A percentile compares a stretch with the other conserved stretches of the same genome.
Conservation (phyloP, 768 basidiomycete genomes). For the Boletus rubropictus region DNA sequence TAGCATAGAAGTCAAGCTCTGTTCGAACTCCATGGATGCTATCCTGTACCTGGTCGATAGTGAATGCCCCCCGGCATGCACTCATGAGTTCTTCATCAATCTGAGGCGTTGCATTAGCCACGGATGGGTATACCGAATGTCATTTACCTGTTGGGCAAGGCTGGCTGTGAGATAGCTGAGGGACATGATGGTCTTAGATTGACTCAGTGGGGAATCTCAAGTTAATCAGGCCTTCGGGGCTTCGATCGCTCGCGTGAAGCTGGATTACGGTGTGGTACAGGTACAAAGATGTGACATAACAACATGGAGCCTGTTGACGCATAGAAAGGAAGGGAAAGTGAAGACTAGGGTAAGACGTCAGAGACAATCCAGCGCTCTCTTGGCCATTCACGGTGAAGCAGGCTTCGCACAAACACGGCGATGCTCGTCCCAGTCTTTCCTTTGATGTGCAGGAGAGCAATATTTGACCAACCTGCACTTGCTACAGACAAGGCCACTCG, state of each 20-base stretch:
- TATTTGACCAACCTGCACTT: constrained; percentile 77
- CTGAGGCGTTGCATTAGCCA: constrained; percentile 33
- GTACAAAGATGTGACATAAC: constrained; percentile 8
- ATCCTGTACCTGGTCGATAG: constrained; percentile 74
- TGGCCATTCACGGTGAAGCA: constrained; percentile 10
- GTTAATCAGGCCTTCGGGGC: neutral
- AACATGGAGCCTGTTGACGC: neutral
- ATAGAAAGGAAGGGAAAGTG: neutral
- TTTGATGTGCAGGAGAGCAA: constrained; percentile 69
- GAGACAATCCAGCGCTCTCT: neutral
- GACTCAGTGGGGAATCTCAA: neutral
- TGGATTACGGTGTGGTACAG: constrained; percentile 1
- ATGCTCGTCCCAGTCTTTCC: constrained; percentile 75
- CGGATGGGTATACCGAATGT: neutral
- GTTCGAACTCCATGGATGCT: neutral
- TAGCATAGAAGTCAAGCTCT: neutral
- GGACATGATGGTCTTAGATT: constrained; percentile 34
- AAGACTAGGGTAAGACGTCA: constrained; percentile 1
- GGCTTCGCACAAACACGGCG: constrained; percentile 57
- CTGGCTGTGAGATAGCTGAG: constrained; percentile 64
- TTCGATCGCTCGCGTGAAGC: neutral
- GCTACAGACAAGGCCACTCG: constrained; percentile 59
- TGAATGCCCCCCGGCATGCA: constrained; percentile 73
- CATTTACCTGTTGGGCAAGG: constrained; percentile 66
- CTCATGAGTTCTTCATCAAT: constrained; percentile 96